Evolutionary conservation across 2,329 filamentous ascomycete species (phyloP), one percentile per base, ranked within the genome.

Genomic region (Coniochaeta ligniaria): DNA sequence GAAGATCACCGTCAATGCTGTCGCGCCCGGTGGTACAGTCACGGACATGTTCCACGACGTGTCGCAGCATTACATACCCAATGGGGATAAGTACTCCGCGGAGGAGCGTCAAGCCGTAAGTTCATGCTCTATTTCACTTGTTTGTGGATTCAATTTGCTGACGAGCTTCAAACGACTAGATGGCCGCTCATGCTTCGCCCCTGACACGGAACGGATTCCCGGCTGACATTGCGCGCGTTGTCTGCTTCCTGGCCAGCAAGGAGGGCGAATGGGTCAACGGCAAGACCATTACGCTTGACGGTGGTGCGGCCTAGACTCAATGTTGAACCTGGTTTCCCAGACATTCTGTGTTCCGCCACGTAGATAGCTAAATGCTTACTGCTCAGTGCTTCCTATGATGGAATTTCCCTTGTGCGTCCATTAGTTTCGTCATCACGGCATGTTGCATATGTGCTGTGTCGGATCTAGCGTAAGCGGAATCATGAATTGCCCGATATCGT

Each of bases 151-250:
- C n/a, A 3, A 12, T 24, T 47, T 41, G 60, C 35, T 63, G 45
- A 62, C 43, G 20, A 14, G 26, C 28, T 31, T 35, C 12, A n/a
- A 5, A 17, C 0, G 59, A 84, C 80, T 87, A 82, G 43, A 52
- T 70, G 85, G 85, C 52, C 78, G 80, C 63, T 84, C 80, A 62
- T 87, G 85, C 84, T 87, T 47, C 83, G 20, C 85, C 86, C 41
- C 77, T 86, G 66, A 80, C 81, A 75, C 83, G 86, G 69, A 85
- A 88, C 62, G 86, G 86, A 65, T 83, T 88, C 64, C 86, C 86
- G 61, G 83, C 87, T 69, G 86, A 89, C 70, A 84, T 89, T 71
- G 86, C 86, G 63, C 82, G 85, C 63, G 84, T 87, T 20, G 85
- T 87, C 60, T 84, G 81, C 75, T 79, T 79, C 74, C 69, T 79